Evolutionary conservation across 2,329 filamentous ascomycete genomes (phyloP).

Genomic region (Purpureocillium takamizusanense): DNA sequence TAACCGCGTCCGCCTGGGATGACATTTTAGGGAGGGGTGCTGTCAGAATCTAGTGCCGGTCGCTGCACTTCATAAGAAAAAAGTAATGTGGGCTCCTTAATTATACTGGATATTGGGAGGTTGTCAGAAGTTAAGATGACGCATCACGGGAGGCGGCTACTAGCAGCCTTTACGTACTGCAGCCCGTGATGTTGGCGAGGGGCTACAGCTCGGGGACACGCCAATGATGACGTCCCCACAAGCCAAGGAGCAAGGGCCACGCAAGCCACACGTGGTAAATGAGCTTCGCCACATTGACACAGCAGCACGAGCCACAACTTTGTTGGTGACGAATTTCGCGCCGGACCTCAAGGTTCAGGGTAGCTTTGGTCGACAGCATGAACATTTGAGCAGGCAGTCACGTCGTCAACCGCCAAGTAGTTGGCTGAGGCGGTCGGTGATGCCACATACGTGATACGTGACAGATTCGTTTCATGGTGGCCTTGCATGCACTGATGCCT

Average conservation of each 20-base stretch:
- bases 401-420: no score
- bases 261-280: constrained; percentile 14
- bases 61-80: no score
- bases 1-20: constrained; percentile 33
- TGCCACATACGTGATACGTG: no score
- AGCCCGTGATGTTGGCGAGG: constrained; percentile 2
- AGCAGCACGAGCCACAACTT: no score
- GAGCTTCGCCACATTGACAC: constrained; percentile 1
- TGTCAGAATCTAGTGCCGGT: no score
- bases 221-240: constrained; percentile 28
- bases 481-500: neutral
- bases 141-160: no score
- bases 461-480: no score
- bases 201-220: constrained; percentile 4
- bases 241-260: constrained; percentile 2
- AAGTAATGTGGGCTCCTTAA: no score
- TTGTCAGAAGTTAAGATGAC: no score
- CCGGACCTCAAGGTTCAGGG: neutral
- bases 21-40: constrained; percentile 25
- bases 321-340: neutral
- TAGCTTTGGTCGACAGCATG: neutral
- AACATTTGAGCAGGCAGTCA: neutral
- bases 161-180: neutral
- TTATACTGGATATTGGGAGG: no score
- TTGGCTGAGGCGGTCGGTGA: no score